These are phyloP conservation scores for Metarhizium brunneum DNA, from an alignment of 2,329 filamentous ascomycete species.

Conservation along the genomic window DNA sequence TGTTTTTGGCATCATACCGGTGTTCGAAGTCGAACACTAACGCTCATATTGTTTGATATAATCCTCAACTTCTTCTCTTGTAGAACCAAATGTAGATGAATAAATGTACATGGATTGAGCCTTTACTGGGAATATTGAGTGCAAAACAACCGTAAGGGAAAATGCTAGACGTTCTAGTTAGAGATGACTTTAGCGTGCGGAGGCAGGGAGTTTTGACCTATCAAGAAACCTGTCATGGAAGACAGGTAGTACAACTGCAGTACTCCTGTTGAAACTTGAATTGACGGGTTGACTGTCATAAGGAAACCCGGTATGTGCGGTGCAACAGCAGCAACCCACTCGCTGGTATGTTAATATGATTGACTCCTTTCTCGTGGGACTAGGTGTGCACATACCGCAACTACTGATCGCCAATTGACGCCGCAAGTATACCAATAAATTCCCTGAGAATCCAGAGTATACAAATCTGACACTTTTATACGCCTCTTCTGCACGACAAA, in stretches of 20 bases:
- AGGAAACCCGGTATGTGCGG: slow-evolving; percentile 47
- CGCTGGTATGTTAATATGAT: neutral
- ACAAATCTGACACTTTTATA: slow-evolving; percentile 27
- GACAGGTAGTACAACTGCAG: slow-evolving; percentile 1
- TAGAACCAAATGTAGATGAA: neutral
- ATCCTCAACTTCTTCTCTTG: neutral
- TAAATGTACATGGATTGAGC: neutral
- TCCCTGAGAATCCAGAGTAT: neutral
- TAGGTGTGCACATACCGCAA: slow-evolving; percentile 31
- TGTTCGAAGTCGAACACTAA: neutral
- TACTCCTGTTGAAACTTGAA: neutral
- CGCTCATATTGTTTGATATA: neutral
- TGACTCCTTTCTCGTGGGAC: neutral
- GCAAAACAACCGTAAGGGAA: neutral
- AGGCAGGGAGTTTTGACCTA: neutral
- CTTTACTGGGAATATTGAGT: neutral
- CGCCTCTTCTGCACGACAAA: slow-evolving; percentile 47
- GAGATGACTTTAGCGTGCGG: neutral
- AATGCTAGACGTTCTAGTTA: neutral
- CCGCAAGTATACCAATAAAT: slow-evolving; percentile 21
- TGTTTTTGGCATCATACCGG: no score
- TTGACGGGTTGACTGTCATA: neutral
- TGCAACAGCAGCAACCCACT: slow-evolving; percentile 36
- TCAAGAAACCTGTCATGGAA: slow-evolving; percentile 1
- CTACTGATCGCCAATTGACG: slow-evolving; percentile 49